Evolutionary conservation across 805 yeast genomes (phyloP).

Genomic region (Candida ulmi): DNA sequence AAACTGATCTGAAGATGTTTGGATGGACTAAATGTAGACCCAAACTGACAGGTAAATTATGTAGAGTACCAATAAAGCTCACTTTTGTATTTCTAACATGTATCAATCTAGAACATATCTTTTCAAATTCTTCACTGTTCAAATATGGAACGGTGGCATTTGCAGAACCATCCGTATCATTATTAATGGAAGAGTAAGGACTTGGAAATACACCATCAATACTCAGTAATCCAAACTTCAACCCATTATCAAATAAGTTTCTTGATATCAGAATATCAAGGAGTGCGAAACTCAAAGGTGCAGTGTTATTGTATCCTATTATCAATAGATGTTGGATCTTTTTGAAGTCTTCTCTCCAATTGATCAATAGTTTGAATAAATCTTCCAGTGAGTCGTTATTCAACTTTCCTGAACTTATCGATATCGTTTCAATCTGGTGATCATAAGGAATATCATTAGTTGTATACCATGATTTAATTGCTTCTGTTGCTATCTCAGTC

Average conservation of each 20-base stretch:
- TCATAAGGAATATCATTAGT: conserved; percentile 1
- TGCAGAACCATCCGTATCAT: conserved; percentile 26
- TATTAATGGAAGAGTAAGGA: conserved; percentile 14
- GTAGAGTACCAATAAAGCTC: conserved; percentile 45
- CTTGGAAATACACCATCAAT: conserved; percentile 35
- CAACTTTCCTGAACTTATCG: conserved; percentile 30
- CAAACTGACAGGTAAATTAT: conserved; percentile 46
- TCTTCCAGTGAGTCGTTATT: conserved; percentile 32
- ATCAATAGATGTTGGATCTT: conserved; percentile 44
- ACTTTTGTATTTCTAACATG: conserved; percentile 38
- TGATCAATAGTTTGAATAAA: conserved; percentile 37
- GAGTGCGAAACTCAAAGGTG: conserved; percentile 42
- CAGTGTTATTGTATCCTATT: conserved; percentile 48
- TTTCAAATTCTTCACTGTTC: conserved; percentile 5
- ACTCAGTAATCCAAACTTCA: conserved; percentile 26
- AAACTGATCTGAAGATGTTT: conserved; percentile 48
- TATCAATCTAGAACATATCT: neutral
- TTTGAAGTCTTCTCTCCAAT: conserved; percentile 44
- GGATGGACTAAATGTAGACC: conserved; percentile 52
- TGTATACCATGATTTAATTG: conserved; percentile 23
- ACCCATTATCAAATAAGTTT: conserved; percentile 15
- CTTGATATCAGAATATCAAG: conserved; percentile 39
- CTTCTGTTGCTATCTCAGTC: conserved; percentile 21
- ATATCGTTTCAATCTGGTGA: conserved; percentile 22
- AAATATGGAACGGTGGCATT: neutral